These are phyloP conservation scores for Neonectria punicea DNA, from an alignment of 2,329 filamentous ascomycete genomes.

Conservation along the genomic window DNA sequence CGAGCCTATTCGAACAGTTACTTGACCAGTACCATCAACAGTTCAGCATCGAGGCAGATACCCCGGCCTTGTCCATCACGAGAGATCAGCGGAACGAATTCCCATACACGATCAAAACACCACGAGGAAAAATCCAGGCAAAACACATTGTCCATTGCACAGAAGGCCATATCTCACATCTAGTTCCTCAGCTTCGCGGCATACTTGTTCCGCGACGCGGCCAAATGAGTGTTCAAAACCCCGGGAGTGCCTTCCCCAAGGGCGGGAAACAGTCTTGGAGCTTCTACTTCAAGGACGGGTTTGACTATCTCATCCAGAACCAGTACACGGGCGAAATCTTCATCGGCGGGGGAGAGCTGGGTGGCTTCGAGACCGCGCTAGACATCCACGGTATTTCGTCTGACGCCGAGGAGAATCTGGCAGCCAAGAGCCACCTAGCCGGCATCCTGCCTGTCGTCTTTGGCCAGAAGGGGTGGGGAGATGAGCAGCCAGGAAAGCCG, in stretches of 20 bases:
- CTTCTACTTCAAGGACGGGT: constrained; percentile 11
- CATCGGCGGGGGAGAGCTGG: background rate
- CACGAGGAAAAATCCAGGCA: constrained; percentile 45
- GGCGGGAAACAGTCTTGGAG: constrained; percentile 31
- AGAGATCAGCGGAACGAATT: constrained; percentile 26
- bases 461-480: background rate
- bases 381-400: background rate
- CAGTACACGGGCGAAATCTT: background rate
- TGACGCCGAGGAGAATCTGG: background rate
- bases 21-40: constrained; percentile 37
- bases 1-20: constrained; percentile 47
- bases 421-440: background rate
- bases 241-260: constrained; percentile 27
- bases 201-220: constrained; percentile 51
- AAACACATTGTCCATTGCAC: constrained; percentile 54
- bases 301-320: constrained; percentile 27
- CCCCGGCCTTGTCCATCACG: constrained; percentile 38
- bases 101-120: constrained; percentile 33
- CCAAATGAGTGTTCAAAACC: constrained; percentile 55
- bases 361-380: background rate
- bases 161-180: constrained; percentile 53
- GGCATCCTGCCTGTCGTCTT: constrained; percentile 1
- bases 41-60: constrained; percentile 46
- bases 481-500: background rate
- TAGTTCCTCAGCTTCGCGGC: constrained; percentile 52